phyloP scores from a whole-genome alignment of 106 monocot genomes.

The Dioscorea dumetorum region DNA sequence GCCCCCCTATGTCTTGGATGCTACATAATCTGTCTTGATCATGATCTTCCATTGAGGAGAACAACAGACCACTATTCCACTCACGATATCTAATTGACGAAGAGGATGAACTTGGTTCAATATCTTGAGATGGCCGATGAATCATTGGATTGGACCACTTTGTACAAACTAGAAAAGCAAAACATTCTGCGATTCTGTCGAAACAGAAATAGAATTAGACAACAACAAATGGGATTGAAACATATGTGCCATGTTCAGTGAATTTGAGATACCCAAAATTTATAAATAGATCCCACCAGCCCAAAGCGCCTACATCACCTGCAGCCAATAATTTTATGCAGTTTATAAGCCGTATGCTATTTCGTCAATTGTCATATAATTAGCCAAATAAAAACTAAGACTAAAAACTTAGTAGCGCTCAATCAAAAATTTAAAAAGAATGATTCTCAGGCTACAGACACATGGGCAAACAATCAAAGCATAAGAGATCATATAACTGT shows the following conservation, averaged over 20 bases:
- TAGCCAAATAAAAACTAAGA: too few species aligned
- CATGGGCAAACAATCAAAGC: too few species aligned
- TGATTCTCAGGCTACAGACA: too few species aligned
- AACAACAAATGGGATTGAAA: background rate
- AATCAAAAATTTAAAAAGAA: too few species aligned
- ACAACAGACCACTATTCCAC: constrained; percentile 63
- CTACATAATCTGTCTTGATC: constrained; percentile 64
- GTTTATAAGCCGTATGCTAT: background rate
- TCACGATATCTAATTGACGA: constrained; percentile 57
- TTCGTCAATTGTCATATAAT: too few species aligned
- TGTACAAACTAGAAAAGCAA: constrained; percentile 95
- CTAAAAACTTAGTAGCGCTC: too few species aligned
- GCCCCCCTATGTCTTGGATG: constrained; percentile 86
- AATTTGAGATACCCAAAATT: constrained; percentile 75
- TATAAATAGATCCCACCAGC: constrained; percentile 99
- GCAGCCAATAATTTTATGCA: constrained; percentile 8
- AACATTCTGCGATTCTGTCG: constrained; percentile 89
- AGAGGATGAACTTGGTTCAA: constrained; percentile 84
- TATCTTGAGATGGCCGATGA: constrained; percentile 47
- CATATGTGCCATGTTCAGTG: background rate
- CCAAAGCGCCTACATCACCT: constrained; percentile 90
- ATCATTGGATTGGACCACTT: constrained; percentile 98
- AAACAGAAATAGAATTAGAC: constrained; percentile 8
- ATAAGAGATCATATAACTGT: too few species aligned
- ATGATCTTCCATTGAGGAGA: constrained; percentile 73